Evolutionary conservation across 805 yeast genomes (phyloP).

Genomic region (Yarrowia keelungensis): DNA sequence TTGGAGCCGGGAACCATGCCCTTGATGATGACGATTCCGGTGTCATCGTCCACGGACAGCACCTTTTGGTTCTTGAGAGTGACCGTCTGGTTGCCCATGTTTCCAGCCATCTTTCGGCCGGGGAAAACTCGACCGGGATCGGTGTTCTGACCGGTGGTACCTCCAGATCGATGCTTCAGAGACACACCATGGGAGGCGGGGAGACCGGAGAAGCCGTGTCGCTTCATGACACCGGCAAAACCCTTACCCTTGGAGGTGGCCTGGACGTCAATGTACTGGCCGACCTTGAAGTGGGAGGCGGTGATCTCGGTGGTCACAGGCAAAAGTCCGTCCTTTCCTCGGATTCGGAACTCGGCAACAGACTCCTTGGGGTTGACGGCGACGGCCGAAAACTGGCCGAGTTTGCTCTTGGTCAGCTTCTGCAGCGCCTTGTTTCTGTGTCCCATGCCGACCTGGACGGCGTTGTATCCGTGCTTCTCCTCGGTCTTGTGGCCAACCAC

Average conservation of each 20-base stretch:
- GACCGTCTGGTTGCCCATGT: constrained; percentile 80
- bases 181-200: constrained; percentile 97
- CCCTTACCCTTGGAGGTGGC: constrained; percentile 93
- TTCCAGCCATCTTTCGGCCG: constrained; percentile 98
- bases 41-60: constrained; percentile 78
- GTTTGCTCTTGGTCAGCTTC: constrained; percentile 67
- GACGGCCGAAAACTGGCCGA: constrained; percentile 81
- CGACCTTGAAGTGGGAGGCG: constrained; percentile 84
- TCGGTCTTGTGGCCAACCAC: constrained; percentile 75
- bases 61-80: constrained; percentile 81
- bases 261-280: constrained; percentile 83
- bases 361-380: constrained; percentile 81
- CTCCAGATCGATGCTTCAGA: constrained; percentile 90
- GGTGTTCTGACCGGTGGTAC: constrained; percentile 95
- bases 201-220: constrained; percentile 88
- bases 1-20: constrained; percentile 92
- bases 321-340: constrained; percentile 66
- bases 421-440: constrained; percentile 70
- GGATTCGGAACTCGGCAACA: constrained; percentile 80
- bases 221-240: constrained; percentile 97
- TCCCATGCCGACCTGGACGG: constrained; percentile 76
- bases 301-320: constrained; percentile 78
- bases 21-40: constrained; percentile 81
- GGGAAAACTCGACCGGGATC: constrained; percentile 96
- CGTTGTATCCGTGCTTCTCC: constrained; percentile 78